Evolutionary conservation across 202 grass and related monocot species (phyloP).

Genomic region (Schoenoplectus tabernaemontani): DNA sequence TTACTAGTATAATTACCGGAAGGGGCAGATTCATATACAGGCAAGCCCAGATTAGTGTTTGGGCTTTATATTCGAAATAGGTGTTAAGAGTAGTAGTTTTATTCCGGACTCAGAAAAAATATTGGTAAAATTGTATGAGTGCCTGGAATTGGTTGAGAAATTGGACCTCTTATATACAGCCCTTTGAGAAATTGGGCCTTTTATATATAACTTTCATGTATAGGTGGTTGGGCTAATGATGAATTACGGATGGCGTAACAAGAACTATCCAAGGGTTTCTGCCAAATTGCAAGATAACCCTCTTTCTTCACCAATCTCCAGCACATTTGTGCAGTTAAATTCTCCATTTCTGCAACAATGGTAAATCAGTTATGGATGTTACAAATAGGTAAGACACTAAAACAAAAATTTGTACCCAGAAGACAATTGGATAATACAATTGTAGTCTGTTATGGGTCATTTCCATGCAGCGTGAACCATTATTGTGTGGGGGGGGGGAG

Average conservation of each 20-base stretch:
- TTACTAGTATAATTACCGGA: not conserved
- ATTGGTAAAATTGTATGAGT: too few relatives aligned
- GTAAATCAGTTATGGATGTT: not conserved
- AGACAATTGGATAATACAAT: not conserved
- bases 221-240: constrained; percentile 11
- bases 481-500: too few relatives aligned
- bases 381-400: constrained; percentile 10
- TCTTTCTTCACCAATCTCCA: constrained; percentile 42
- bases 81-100: too few relatives aligned
- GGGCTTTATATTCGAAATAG: too few relatives aligned
- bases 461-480: not conserved
- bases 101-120: too few relatives aligned
- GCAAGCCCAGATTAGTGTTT: too few relatives aligned
- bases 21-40: too few relatives aligned
- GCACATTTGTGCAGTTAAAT: constrained; percentile 37
- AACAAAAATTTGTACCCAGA: constrained; percentile 6
- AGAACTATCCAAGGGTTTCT: constrained; percentile 39
- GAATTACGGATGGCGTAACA: constrained; percentile 22
- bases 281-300: constrained; percentile 48
- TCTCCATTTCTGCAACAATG: constrained; percentile 34
- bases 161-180: too few relatives aligned
- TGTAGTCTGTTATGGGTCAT: not conserved
- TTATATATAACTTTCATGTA: too few relatives aligned
- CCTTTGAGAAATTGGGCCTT: too few relatives aligned
- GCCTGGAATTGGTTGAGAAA: too few relatives aligned